Percentiles rank a stretch among this genome's conserved stretches.
These are phyloP conservation scores for Monosporozyma aquatica DNA, from an alignment of 805 yeast genomes.

Conservation along the genomic window DNA sequence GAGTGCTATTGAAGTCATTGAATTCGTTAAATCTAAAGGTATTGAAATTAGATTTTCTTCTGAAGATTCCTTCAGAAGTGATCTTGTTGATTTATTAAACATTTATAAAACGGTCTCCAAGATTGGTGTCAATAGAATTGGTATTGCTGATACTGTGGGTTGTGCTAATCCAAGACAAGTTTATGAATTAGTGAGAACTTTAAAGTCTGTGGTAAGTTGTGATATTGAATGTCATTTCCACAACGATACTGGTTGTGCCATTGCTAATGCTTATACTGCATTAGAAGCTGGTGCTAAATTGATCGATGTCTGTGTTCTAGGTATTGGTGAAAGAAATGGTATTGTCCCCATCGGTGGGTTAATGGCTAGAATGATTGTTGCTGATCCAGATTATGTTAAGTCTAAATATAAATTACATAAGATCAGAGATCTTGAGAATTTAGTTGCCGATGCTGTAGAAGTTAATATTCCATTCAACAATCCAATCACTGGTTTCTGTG, in stretches of 20 bases:
- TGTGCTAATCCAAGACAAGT: constrained; percentile 99
- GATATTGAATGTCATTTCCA: constrained; percentile 99
- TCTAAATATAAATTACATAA: constrained; percentile 92
- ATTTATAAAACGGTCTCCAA: constrained; percentile 94
- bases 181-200: constrained; percentile 88
- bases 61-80: constrained; percentile 96
- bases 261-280: constrained; percentile 97
- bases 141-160: constrained; percentile 98
- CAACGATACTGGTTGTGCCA: constrained; percentile 98
- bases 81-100: constrained; percentile 87
- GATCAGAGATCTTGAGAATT: constrained; percentile 87
- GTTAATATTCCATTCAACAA: constrained; percentile 96
- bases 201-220: constrained; percentile 87
- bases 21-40: constrained; percentile 92
- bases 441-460: constrained; percentile 95
- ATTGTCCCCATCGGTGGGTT: constrained; percentile 95
- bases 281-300: constrained; percentile 94
- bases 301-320: constrained; percentile 90
- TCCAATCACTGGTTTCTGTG: constrained; percentile 99
- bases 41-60: constrained; percentile 94
- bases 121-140: constrained; percentile 96
- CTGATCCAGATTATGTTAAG: constrained; percentile 91
- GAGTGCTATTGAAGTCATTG: constrained; percentile 92
- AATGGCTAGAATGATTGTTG: constrained; percentile 99
- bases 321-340: constrained; percentile 98